Evolutionary conservation across 805 yeast genomes (phyloP).

Genomic region (Sugiyamaella chiloensis): DNA sequence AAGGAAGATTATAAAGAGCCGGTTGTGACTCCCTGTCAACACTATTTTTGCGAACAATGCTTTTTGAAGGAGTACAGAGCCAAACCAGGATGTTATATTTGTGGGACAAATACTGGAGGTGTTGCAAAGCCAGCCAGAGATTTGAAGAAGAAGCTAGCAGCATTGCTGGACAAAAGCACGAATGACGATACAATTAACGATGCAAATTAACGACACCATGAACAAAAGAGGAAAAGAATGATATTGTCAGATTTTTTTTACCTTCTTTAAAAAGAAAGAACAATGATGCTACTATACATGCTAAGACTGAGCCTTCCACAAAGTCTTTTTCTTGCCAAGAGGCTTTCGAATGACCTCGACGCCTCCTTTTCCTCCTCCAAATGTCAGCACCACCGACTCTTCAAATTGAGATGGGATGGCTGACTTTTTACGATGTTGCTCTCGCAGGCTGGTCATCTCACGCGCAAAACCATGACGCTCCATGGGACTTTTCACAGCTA

Average conservation of each 20-base stretch:
- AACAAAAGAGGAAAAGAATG: too few relatives aligned
- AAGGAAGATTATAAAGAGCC: conserved; percentile 52
- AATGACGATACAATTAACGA: too few relatives aligned
- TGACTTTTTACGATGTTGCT: conserved; percentile 20
- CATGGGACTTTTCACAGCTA: conserved; percentile 29
- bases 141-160: too few relatives aligned
- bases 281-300: background rate
- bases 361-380: conserved; percentile 36
- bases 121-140: conserved; percentile 50
- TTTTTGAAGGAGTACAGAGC: conserved; percentile 47
- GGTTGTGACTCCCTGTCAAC: conserved; percentile 57
- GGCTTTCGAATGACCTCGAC: conserved; percentile 28
- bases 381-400: conserved; percentile 36
- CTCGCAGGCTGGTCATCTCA: conserved; percentile 28
- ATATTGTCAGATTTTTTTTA: too few relatives aligned
- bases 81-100: conserved; percentile 50
- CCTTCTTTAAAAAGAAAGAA: too few relatives aligned
- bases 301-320: conserved; percentile 24
- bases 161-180: too few relatives aligned
- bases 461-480: conserved; percentile 33
- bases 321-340: conserved; percentile 21
- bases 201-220: too few relatives aligned
- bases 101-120: conserved; percentile 61
- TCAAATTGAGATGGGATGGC: conserved; percentile 21
- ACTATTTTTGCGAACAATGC: conserved; percentile 62